These are phyloP conservation scores for Sanghuangporus baumii DNA, from an alignment of 1,284 basidiomycete species.

Conservation along the genomic window DNA sequence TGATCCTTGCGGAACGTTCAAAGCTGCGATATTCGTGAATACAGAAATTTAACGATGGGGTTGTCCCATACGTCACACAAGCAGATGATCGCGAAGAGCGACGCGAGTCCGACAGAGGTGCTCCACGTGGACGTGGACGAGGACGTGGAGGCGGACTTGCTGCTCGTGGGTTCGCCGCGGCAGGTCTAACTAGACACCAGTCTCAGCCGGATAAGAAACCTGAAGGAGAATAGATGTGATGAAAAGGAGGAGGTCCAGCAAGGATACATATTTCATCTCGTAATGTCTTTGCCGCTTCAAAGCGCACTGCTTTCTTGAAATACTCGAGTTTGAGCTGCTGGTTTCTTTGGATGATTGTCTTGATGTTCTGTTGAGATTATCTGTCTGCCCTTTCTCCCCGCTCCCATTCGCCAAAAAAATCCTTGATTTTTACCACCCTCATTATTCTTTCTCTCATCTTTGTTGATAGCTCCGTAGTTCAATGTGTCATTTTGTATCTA, in stretches of 20 bases:
- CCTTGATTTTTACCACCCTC: too few species aligned
- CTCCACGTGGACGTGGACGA: constrained; percentile 41
- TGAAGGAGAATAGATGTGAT: constrained; percentile 25
- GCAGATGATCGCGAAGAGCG: constrained; percentile 56
- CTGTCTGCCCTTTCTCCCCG: too few species aligned
- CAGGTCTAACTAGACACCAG: constrained; percentile 49
- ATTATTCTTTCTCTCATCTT: neutral
- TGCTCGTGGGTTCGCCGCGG: constrained; percentile 59
- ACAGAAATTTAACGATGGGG: constrained; percentile 61
- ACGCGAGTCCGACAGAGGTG: constrained; percentile 19
- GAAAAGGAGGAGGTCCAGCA: neutral
- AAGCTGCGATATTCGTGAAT: neutral
- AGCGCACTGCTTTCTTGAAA: too few species aligned
- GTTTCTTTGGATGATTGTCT: too few species aligned
- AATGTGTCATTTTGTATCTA: neutral
- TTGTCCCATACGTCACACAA: constrained; percentile 56
- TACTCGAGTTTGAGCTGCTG: too few species aligned
- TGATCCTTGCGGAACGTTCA: neutral
- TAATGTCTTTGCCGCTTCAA: neutral
- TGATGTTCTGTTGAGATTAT: too few species aligned
- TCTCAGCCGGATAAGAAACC: constrained; percentile 21
- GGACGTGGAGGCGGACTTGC: constrained; percentile 58
- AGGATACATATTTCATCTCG: neutral
- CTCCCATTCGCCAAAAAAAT: too few species aligned
- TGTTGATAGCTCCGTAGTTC: neutral